These are phyloP conservation scores for Spirogloea muscicola DNA, from an alignment of 139 green algal genomes.

Conservation along the genomic window DNA sequence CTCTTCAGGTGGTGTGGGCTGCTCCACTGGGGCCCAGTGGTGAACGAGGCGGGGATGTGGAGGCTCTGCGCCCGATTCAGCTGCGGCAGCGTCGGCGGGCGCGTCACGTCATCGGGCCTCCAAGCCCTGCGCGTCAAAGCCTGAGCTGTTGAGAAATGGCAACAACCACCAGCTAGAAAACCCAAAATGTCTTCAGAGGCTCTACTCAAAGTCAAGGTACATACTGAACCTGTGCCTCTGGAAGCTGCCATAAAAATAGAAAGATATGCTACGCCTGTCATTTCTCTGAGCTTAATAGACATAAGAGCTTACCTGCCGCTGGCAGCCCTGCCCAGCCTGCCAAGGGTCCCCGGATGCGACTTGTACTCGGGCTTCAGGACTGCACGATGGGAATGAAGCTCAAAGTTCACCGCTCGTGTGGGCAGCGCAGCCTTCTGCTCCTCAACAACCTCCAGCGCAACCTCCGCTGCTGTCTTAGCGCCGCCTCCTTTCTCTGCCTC, in stretches of 20 bases:
- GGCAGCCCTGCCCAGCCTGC: no score
- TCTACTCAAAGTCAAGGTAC: background rate
- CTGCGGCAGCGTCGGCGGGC: constrained; percentile 23
- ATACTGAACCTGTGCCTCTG: constrained; percentile 20
- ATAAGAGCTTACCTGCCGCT: no score
- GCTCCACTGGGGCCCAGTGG: no score
- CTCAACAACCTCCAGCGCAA: background rate
- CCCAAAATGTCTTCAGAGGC: background rate
- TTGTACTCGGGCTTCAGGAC: background rate
- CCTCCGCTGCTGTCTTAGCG: background rate
- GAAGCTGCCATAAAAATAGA: background rate
- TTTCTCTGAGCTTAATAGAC: no score
- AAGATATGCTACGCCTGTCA: no score
- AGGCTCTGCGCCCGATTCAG: no score
- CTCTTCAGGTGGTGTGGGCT: no score
- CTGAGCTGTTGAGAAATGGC: background rate
- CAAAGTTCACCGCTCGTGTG: background rate
- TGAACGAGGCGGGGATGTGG: no score
- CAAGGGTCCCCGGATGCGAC: background rate
- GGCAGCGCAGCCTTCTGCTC: background rate
- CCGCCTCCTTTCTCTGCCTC: background rate
- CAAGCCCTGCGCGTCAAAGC: constrained; percentile 15
- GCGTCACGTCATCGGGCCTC: constrained; percentile 34
- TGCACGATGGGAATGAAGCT: background rate
- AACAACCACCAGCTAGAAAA: background rate